These are phyloP conservation scores for Chlamydomonas sp. DNA, from an alignment of 139 green algal species.

Conservation along the genomic window DNA sequence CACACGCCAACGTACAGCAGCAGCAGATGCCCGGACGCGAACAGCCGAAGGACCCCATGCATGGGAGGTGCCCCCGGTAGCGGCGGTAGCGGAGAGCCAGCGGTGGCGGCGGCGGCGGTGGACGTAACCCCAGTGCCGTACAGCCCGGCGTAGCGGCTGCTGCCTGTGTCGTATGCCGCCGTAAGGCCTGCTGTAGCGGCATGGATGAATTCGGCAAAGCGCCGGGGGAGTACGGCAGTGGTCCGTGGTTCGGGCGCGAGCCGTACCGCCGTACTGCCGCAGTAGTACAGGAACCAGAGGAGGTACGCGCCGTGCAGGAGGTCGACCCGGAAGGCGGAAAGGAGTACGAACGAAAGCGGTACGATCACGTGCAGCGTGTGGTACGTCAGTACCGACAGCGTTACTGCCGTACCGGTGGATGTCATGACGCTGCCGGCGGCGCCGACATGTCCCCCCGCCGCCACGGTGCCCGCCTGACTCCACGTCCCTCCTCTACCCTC, in stretches of 20 bases:
- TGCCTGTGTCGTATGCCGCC: neutral
- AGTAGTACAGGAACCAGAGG: neutral
- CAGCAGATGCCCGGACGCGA: slow-evolving; percentile 35
- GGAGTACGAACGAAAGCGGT: slow-evolving; percentile 12
- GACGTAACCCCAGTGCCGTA: neutral
- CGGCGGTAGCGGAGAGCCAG: neutral
- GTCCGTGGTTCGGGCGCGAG: slow-evolving; percentile 14
- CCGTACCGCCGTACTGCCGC: neutral
- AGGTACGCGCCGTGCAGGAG: slow-evolving; percentile 43
- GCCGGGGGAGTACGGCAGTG: slow-evolving; percentile 1
- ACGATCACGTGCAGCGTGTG: slow-evolving; percentile 19
- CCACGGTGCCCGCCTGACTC: too few species aligned
- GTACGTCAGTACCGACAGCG: slow-evolving; percentile 1
- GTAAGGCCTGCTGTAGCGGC: neutral
- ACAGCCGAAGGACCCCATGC: slow-evolving; percentile 28
- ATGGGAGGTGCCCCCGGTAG: slow-evolving; percentile 13
- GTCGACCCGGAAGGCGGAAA: slow-evolving; percentile 12
- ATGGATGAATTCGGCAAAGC: neutral
- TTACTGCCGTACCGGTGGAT: neutral
- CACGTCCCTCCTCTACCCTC: too few species aligned
- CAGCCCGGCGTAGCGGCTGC: neutral
- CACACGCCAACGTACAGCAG: slow-evolving; percentile 48
- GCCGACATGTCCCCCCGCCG: neutral
- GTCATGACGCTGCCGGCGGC: neutral
- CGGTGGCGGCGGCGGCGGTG: neutral